Conservation (phyloP, 2,329 filamentous ascomycete species). For the Aureobasidium vineae region DNA sequence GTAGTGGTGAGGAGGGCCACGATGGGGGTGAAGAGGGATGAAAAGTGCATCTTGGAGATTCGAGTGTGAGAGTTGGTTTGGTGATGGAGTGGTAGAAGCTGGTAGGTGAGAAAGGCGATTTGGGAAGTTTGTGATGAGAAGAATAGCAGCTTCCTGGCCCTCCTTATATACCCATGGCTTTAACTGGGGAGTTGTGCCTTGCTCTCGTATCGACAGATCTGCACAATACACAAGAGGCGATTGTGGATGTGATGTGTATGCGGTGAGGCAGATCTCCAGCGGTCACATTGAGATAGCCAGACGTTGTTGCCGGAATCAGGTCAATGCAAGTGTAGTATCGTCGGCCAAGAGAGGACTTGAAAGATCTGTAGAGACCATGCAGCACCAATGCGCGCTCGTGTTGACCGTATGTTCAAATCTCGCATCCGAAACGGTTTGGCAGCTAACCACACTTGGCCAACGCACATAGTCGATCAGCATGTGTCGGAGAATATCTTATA, state of each 20-base stretch:
- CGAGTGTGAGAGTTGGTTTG: not conserved
- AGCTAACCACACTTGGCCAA: not conserved
- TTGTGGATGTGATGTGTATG: not conserved
- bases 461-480: not conserved
- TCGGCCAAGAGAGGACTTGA: not conserved
- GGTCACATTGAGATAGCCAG: constrained; percentile 11
- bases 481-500: not conserved
- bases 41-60: constrained; percentile 4
- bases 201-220: not conserved
- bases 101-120: not conserved
- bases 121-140: not conserved
- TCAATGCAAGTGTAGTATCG: not conserved
- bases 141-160: not conserved
- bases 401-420: not conserved
- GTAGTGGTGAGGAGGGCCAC: constrained; percentile 12
- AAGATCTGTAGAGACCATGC: not conserved
- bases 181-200: not conserved
- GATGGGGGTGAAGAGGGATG: not conserved
- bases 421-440: not conserved
- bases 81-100: not conserved
- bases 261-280: not conserved
- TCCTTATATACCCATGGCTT: not conserved
- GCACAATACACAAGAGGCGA: not conserved
- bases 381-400: not conserved
- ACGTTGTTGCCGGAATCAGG: not conserved